Percentiles rank a stretch among this genome's conserved stretches.
Evolutionary conservation across 2,329 filamentous ascomycete species (phyloP).

Genomic region (Epichloe hybrida): DNA sequence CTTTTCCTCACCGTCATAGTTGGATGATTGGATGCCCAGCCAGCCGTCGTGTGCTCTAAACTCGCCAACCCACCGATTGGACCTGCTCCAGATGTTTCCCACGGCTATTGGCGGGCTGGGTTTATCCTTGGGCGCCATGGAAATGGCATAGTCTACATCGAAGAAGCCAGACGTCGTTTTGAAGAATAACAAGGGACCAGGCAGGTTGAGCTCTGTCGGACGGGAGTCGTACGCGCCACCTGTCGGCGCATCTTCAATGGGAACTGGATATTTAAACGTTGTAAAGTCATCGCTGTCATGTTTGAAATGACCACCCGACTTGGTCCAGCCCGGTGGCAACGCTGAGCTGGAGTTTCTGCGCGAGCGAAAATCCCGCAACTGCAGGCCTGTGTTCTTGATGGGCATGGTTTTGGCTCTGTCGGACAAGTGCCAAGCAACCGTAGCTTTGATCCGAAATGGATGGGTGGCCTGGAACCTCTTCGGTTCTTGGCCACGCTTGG

Average conservation of each 20-base stretch:
- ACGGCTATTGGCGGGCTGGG: constrained; percentile 28
- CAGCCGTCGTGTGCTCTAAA: constrained; percentile 31
- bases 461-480: constrained; percentile 24
- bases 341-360: constrained; percentile 16
- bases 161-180: constrained; percentile 25
- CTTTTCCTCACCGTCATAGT: constrained; percentile 30
- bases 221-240: constrained; percentile 17
- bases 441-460: constrained; percentile 25
- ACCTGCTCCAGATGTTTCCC: constrained; percentile 26
- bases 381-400: constrained; percentile 24
- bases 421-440: constrained; percentile 26
- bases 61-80: constrained; percentile 26
- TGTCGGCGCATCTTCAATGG: constrained; percentile 21
- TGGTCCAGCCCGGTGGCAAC: constrained; percentile 27
- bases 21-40: constrained; percentile 32
- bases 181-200: constrained; percentile 27
- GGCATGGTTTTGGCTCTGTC: constrained; percentile 22
- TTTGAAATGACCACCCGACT: constrained; percentile 22
- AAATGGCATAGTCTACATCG: constrained; percentile 26
- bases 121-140: constrained; percentile 21
- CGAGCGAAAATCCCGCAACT: constrained; percentile 25
- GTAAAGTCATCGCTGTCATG: constrained; percentile 27
- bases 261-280: constrained; percentile 29
- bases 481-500: constrained; percentile 17
- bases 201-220: constrained; percentile 18